These are phyloP conservation scores for Neostapfia colusana DNA, from an alignment of 176 grass and related monocot species.

Conservation along the genomic window DNA sequence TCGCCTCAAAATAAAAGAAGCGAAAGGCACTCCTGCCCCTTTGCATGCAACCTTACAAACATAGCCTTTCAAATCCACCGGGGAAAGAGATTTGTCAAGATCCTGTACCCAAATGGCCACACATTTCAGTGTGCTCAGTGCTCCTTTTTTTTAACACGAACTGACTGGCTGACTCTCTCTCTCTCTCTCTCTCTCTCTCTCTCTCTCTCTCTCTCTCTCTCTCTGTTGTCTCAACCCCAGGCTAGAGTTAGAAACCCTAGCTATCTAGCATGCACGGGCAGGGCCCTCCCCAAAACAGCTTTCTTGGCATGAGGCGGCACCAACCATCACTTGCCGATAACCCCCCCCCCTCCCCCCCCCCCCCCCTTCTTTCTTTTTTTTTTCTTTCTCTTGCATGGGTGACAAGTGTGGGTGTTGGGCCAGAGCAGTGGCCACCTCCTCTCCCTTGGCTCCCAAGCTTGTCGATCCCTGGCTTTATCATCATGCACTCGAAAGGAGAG, in stretches of 20 bases:
- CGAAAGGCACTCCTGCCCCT: conserved; percentile 47
- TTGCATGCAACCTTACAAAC: conserved; percentile 54
- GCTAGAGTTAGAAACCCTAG: conserved; percentile 7
- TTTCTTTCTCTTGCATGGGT: conserved; percentile 42
- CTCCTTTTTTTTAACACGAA: not conserved
- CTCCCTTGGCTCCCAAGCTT: conserved; percentile 60
- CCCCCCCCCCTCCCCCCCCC: no score
- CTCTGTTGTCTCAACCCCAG: no score
- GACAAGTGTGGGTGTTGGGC: conserved; percentile 51
- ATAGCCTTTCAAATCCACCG: conserved; percentile 55
- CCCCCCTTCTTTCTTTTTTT: no score
- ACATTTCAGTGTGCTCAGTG: conserved; percentile 40
- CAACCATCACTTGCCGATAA: conserved; percentile 60
- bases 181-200: no score
- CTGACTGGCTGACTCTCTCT: no score
- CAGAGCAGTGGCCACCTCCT: conserved; percentile 18
- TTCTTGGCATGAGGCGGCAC: conserved; percentile 62
- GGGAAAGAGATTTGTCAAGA: conserved; percentile 48
- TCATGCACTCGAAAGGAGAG: conserved; percentile 33
- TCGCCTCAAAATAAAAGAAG: conserved; percentile 51
- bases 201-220: no score
- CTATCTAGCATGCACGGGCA: conserved; percentile 31
- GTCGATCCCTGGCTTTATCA: conserved; percentile 39
- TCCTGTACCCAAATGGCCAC: conserved; percentile 46
- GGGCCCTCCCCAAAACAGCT: conserved; percentile 48